phyloP scores from a whole-genome alignment of 768 basidiomycete genomes.

The Artomyces pyxidatus region DNA sequence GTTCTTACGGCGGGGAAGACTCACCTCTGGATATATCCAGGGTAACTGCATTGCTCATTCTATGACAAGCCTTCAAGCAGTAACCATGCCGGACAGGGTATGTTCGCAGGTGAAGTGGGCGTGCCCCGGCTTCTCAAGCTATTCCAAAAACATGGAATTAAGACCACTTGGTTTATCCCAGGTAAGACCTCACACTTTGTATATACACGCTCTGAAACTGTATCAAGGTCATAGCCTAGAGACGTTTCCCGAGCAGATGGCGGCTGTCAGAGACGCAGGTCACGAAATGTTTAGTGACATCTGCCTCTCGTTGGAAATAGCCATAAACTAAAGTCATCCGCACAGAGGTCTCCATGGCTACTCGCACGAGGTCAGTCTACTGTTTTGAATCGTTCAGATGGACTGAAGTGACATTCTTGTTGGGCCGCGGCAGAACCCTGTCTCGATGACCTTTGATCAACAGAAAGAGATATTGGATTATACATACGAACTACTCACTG shows the following conservation, averaged over 20 bases:
- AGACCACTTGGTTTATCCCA: conserved; percentile 71
- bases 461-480: conserved; percentile 65
- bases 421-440: conserved; percentile 40
- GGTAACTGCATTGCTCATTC: conserved; percentile 25
- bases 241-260: conserved; percentile 66
- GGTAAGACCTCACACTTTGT: conserved; percentile 27
- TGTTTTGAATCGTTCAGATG: background rate
- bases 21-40: conserved; percentile 61
- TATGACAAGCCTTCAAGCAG: too few relatives aligned
- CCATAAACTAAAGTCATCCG: background rate
- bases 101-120: conserved; percentile 74
- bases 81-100: too few relatives aligned
- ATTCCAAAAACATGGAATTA: conserved; percentile 61
- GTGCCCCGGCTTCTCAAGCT: conserved; percentile 59
- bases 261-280: conserved; percentile 59
- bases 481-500: conserved; percentile 55
- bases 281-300: conserved; percentile 47
- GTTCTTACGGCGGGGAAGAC: conserved; percentile 71
- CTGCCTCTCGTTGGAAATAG: background rate
- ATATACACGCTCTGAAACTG: background rate
- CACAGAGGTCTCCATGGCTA: conserved; percentile 59
- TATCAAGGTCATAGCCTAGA: conserved; percentile 57
- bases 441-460: conserved; percentile 50
- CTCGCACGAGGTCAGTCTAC: conserved; percentile 47
- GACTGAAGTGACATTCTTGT: background rate